Evolutionary conservation across 2,329 filamentous ascomycete species (phyloP).

Genomic region (Cladosporium austrohemisphaericum): DNA sequence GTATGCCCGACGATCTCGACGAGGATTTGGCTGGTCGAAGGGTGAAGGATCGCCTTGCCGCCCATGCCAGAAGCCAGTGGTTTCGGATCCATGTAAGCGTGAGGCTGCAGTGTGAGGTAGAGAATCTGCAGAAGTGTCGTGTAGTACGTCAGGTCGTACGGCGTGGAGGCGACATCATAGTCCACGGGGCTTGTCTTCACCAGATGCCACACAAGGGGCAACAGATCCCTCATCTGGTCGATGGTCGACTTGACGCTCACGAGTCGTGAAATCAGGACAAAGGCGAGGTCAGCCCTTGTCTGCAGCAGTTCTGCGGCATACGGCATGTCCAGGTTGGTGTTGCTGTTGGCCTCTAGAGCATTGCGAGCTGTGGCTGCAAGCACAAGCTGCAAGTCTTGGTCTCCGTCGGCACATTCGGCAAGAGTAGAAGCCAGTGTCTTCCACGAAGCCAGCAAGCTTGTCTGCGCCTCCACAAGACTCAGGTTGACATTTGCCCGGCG

Average conservation of each 20-base stretch:
- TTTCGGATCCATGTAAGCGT: slow-evolving; percentile 34
- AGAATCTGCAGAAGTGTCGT: slow-evolving; percentile 78
- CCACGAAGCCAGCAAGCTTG: slow-evolving; percentile 82
- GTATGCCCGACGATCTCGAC: slow-evolving; percentile 77
- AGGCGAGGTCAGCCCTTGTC: slow-evolving; percentile 72
- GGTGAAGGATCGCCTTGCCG: slow-evolving; percentile 16
- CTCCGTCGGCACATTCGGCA: slow-evolving; percentile 56
- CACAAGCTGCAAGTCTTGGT: slow-evolving; percentile 59
- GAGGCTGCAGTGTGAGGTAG: slow-evolving; percentile 73
- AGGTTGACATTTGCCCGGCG: slow-evolving; percentile 84
- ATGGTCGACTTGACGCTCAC: slow-evolving; percentile 53
- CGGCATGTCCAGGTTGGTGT: slow-evolving; percentile 66
- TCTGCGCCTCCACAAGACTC: slow-evolving; percentile 87
- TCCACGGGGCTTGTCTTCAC: slow-evolving; percentile 52
- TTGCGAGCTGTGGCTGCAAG: slow-evolving; percentile 72
- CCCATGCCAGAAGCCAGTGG: slow-evolving; percentile 4
- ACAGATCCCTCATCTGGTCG: slow-evolving; percentile 51
- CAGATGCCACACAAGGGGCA: slow-evolving; percentile 59
- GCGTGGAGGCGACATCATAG: slow-evolving; percentile 57
- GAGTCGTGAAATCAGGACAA: slow-evolving; percentile 77
- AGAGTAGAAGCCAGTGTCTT: slow-evolving; percentile 83
- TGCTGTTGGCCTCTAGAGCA: slow-evolving; percentile 74
- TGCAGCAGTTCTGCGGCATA: slow-evolving; percentile 79
- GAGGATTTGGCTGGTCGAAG: slow-evolving; percentile 50
- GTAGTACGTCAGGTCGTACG: slow-evolving; percentile 66